These are phyloP conservation scores for Coriaria nepalensis DNA, from an alignment of 306 rosid genomes.

Conservation along the genomic window DNA sequence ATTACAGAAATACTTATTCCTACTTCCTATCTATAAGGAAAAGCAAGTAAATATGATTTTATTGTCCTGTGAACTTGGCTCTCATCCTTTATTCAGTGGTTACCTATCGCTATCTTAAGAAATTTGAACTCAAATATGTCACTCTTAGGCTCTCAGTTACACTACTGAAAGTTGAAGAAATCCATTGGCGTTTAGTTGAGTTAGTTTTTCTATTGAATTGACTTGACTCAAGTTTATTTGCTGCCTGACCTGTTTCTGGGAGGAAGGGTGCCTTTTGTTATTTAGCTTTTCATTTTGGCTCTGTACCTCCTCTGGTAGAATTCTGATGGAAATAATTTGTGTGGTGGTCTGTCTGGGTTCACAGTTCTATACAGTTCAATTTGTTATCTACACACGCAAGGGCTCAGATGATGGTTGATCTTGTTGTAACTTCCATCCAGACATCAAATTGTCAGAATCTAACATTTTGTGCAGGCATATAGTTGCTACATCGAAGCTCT, in stretches of 20 bases:
- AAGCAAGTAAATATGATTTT: conserved; percentile 1
- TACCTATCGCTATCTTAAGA: too few relatives aligned
- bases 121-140: too few relatives aligned
- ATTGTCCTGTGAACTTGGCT: conserved; percentile 1
- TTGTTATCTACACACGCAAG: conserved; percentile 72
- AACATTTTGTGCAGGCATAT: conserved; percentile 99
- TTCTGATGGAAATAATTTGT: conserved; percentile 74
- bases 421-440: conserved; percentile 75
- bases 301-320: conserved; percentile 37
- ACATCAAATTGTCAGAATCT: conserved; percentile 89
- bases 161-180: conserved; percentile 11
- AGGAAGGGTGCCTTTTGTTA: conserved; percentile 28
- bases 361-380: conserved; percentile 69
- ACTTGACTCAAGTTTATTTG: conserved; percentile 16
- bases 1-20: background rate
- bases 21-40: conserved; percentile 4
- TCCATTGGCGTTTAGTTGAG: conserved; percentile 11
- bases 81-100: too few relatives aligned
- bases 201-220: conserved; percentile 10
- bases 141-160: background rate
- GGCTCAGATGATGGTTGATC: conserved; percentile 88
- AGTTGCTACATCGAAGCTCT: conserved; percentile 95
- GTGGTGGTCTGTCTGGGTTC: conserved; percentile 67
- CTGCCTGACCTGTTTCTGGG: conserved; percentile 25
- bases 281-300: conserved; percentile 40